Evolutionary conservation across 257 asterid species (phyloP), one percentile per base, ranked within the genome.

Genomic region (Datura wrightii): DNA sequence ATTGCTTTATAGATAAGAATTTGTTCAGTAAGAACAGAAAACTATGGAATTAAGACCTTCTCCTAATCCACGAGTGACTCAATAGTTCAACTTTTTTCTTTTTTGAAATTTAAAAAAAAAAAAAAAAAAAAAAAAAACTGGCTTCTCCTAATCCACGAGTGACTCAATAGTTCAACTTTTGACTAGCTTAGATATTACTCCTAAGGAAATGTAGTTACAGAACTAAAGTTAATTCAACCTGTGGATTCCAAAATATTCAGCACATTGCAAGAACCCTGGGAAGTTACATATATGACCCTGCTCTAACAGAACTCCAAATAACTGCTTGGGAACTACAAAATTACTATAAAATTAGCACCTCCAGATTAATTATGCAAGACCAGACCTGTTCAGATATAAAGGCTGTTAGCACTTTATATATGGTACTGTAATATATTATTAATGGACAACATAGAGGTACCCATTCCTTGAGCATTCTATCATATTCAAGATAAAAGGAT

Each of bases 61-160:
- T 19, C 59, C 59, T 72, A 72, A 36, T 46, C 80, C 80, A 19
- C 1, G 80, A 72, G 59, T 72, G 58, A 46, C n/a, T 46, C 59
- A 46, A 5, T 18, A 46, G 10, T 34, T 16, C 41, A 46, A 72
- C 19, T 46, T 24, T 24, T 24, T 24, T 24, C 1, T 24, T 24
- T 24, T 24, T 24, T 24, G 31, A 1, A 24, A 24, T 24, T 24
- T 24, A 24, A 24, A 24, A 24, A 24, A 24, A 24, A 24, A 24
- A 24, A 24, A 24, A 24, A 24, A 24, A 24, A 24, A 24, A 24
- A 24, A 24, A 24, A 24, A 24, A 24, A 24, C 31, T 24, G 1
- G 1, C 31, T 24, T 24, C 31, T 24, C 31, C 31, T 24, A 24
- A 24, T 24, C 31, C 31, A 0, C 31, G 31, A 24, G 31, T 24